phyloP scores from a whole-genome alignment of 805 yeast species.

The Brettanomyces nanus region DNA sequence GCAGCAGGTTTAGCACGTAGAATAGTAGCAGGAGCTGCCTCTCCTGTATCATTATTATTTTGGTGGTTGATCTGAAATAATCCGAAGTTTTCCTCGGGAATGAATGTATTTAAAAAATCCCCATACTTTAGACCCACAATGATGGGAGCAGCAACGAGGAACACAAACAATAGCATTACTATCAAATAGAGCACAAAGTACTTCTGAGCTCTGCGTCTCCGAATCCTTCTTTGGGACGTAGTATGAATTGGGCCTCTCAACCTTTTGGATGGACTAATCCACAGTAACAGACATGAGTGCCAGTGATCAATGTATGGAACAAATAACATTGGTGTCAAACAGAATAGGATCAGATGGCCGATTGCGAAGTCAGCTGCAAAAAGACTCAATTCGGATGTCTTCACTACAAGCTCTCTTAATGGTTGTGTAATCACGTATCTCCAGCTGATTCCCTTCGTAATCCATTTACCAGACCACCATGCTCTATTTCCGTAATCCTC shows the following conservation, averaged over 20 bases:
- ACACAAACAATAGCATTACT: slow-evolving; percentile 31
- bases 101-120: slow-evolving; percentile 3
- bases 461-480: slow-evolving; percentile 52
- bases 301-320: slow-evolving; percentile 40
- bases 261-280: slow-evolving; percentile 35
- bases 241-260: slow-evolving; percentile 33
- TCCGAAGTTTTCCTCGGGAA: slow-evolving; percentile 24
- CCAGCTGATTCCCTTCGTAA: slow-evolving; percentile 28
- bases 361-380: slow-evolving; percentile 41
- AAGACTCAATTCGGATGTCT: slow-evolving; percentile 34
- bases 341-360: slow-evolving; percentile 34
- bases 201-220: slow-evolving; percentile 33
- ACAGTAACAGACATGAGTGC: slow-evolving; percentile 42
- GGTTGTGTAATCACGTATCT: slow-evolving; percentile 34
- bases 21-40: slow-evolving; percentile 39
- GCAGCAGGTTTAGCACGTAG: slow-evolving; percentile 22
- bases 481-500: slow-evolving; percentile 34
- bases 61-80: slow-evolving; percentile 54
- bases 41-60: slow-evolving; percentile 61
- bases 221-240: slow-evolving; percentile 29
- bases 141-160: slow-evolving; percentile 41
- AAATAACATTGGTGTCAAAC: slow-evolving; percentile 32
- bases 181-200: slow-evolving; percentile 40
- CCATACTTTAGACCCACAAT: slow-evolving; percentile 21
- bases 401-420: slow-evolving; percentile 37